Evolutionary conservation across 306 rosid genomes (phyloP).

Genomic region (Fragaria ananassa): DNA sequence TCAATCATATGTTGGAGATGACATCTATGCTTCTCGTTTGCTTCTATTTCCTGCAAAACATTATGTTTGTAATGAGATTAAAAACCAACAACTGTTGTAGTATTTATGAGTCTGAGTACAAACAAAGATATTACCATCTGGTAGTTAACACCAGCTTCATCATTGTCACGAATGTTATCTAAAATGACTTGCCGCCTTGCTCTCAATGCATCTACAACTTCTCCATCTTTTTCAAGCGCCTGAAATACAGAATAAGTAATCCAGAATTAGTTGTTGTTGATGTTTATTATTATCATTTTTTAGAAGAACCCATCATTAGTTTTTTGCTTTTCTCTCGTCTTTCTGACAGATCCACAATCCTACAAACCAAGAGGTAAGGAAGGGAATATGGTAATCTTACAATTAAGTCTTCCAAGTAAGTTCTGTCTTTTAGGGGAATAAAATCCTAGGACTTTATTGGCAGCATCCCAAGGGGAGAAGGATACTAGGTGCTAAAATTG

Average conservation of each 20-base stretch:
- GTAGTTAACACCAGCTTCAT: slow-evolving; percentile 58
- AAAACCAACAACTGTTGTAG: background rate
- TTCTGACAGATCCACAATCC: slow-evolving; percentile 3
- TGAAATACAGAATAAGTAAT: slow-evolving; percentile 19
- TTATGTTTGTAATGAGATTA: slow-evolving; percentile 17
- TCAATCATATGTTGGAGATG: slow-evolving; percentile 59
- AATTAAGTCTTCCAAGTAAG: background rate
- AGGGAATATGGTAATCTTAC: background rate
- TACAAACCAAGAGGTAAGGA: background rate
- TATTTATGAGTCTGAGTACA: background rate
- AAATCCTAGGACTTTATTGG: background rate
- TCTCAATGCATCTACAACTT: slow-evolving; percentile 42
- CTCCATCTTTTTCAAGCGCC: slow-evolving; percentile 47
- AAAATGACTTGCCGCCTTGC: slow-evolving; percentile 51
- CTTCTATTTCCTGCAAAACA: slow-evolving; percentile 49
- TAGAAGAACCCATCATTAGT: background rate
- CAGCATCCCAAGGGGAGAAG: background rate
- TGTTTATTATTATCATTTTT: background rate
- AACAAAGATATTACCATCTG: slow-evolving; percentile 31
- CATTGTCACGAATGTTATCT: slow-evolving; percentile 61
- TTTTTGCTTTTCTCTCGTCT: background rate
- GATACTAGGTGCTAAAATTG: background rate
- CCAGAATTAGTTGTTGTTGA: background rate
- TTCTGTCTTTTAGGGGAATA: background rate
- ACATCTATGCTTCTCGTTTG: slow-evolving; percentile 55